Evolutionary conservation across 345 rosid species (phyloP), one percentile per base, ranked within the genome.

Genomic region (Turritis glabra): DNA sequence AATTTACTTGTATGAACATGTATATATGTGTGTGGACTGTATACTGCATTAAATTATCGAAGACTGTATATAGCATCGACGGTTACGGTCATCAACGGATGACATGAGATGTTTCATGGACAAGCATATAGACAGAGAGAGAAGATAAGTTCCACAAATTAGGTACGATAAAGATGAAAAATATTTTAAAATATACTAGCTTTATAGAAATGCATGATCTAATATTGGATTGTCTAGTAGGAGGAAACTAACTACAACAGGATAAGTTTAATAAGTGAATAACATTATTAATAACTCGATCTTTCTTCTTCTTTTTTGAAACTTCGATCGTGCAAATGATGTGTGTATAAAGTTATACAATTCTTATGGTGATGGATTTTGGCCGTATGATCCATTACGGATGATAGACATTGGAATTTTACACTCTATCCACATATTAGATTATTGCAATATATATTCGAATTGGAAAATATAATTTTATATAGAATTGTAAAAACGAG

Each of bases 221-320:
- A 64, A 21, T 48, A 77, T 71, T 77, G 77, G 80, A 72, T 51
- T 72, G 77, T 77, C 80, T 57, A 77, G 63, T 77, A 77, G 73
- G 80, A 77, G 77, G 68, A 71, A 77, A 71, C 80, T 77, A 71
- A 50, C 67, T 56, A 38, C 29, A 54, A 50, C 57, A 50, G 38
- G 80, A 72, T 72, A 77, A 72, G 73, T 64, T 71, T 77, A 77
- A 65, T 51, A 77, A 77, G 72, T 55, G 37, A 29, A 37, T 38
- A 30, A 25, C 7, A 43, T 8, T 61, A 21, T 8, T 25, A n/a
- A 64, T 70, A 55, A 62, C 18, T 52, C 21, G 8, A 15, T 52
- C 2, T 22, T 59, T 18, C 18, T 17, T 5, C n/a, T 19, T 7
- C 12, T 19, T 54, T 18, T 9, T 9, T 21, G 2, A 60, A 67